Conservation (phyloP, 192 early-diverging fungal genomes). For the Backusella mclennaniae region DNA sequence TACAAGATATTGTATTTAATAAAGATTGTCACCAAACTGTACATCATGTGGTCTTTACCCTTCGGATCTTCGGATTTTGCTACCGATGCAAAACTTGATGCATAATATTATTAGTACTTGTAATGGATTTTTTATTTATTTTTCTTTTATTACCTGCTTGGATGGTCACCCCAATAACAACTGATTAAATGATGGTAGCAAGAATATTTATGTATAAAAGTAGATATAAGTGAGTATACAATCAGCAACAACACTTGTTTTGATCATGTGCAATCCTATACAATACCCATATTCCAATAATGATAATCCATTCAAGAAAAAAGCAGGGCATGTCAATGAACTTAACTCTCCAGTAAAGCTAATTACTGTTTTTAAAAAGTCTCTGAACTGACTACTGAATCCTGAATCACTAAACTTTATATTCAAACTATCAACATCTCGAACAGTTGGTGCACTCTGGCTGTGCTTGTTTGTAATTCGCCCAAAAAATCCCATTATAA, state of each 20-base stretch:
- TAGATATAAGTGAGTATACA: background rate
- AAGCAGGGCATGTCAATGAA: conserved; percentile 76
- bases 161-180: conserved; percentile 11
- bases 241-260: background rate
- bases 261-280: conserved; percentile 2
- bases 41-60: conserved; percentile 18
- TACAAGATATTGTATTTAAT: conserved; percentile 18
- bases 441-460: conserved; percentile 3
- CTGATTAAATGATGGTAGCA: background rate
- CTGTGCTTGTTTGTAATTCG: background rate
- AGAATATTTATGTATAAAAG: background rate
- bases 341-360: conserved; percentile 81
- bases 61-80: conserved; percentile 45
- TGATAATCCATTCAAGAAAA: conserved; percentile 76
- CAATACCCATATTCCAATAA: conserved; percentile 80
- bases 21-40: background rate
- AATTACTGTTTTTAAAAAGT: conserved; percentile 65
- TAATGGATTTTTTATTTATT: background rate
- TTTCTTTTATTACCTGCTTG: background rate
- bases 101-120: background rate
- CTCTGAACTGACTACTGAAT: conserved; percentile 32
- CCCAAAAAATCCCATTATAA: background rate
- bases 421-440: conserved; percentile 32
- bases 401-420: conserved; percentile 26
- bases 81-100: conserved; percentile 55